Evolutionary conservation across 208 protist species (phyloP).

Genomic region (Plasmodiophora brassicae): DNA sequence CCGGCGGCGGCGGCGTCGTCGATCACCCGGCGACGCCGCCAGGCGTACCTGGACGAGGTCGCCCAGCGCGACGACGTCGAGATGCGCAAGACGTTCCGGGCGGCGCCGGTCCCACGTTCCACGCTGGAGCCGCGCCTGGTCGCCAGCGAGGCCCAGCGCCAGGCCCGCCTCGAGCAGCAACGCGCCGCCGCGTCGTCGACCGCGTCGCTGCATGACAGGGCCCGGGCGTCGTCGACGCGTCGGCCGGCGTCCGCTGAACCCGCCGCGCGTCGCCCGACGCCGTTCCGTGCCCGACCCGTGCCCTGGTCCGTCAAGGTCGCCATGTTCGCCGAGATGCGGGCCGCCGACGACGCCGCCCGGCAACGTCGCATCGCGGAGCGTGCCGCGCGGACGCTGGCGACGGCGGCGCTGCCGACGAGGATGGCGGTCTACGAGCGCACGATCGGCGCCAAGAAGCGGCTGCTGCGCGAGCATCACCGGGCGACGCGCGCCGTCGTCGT

Average conservation of each 20-base stretch:
- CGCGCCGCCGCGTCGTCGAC: too few relatives aligned
- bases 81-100: background rate
- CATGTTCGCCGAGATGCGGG: background rate
- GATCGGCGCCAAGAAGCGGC: background rate
- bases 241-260: too few relatives aligned
- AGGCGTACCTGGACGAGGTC: too few relatives aligned
- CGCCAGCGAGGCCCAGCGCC: too few relatives aligned
- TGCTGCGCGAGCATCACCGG: background rate
- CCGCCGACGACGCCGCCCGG: background rate
- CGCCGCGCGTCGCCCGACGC: too few relatives aligned
- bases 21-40: too few relatives aligned
- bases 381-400: background rate
- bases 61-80: background rate
- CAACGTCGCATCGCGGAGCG: background rate
- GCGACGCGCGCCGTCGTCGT: background rate
- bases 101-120: background rate
- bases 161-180: too few relatives aligned
- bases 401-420: background rate
- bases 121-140: background rate
- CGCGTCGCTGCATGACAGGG: too few relatives aligned
- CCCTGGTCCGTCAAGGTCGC: background rate
- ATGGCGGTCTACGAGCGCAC: slow-evolving; percentile 23
- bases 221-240: too few relatives aligned
- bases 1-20: too few relatives aligned
- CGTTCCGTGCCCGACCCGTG: background rate